Conservation (phyloP, 768 basidiomycete species). For the Rhodotorula diobovata region DNA sequence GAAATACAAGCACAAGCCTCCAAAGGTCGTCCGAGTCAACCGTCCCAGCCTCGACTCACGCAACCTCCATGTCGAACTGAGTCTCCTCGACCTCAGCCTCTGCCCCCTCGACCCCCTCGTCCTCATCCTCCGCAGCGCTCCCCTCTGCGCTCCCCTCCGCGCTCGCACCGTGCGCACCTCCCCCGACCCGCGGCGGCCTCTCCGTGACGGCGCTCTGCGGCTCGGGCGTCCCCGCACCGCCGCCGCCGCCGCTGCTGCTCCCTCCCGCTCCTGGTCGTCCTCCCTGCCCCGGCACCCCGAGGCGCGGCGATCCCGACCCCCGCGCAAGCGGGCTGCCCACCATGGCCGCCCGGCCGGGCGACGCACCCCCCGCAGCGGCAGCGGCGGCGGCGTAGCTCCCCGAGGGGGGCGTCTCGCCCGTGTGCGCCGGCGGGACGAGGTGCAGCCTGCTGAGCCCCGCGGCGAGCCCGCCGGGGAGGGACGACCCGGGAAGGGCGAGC, state of each 20-base stretch:
- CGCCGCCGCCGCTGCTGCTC: background rate
- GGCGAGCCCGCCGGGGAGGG: constrained; percentile 80
- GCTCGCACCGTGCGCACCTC: background rate
- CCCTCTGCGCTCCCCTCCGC: background rate
- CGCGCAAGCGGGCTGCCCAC: no score
- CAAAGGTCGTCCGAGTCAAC: no score
- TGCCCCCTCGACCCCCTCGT: background rate
- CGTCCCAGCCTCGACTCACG: no score
- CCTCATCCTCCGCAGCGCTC: background rate
- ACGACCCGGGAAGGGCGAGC: constrained; percentile 19
- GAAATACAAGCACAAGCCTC: no score
- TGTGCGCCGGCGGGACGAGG: constrained; percentile 53
- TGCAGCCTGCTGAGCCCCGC: constrained; percentile 87
- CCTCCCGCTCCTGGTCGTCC: background rate
- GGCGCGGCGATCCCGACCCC: background rate
- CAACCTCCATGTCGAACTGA: constrained; percentile 8
- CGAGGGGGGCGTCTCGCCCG: constrained; percentile 33
- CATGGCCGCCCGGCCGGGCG: background rate
- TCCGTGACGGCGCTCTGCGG: background rate
- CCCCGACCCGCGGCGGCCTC: background rate
- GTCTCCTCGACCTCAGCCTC: background rate
- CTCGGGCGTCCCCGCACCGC: background rate
- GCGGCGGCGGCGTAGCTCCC: background rate
- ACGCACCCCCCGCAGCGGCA: no score
- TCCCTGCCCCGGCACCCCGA: background rate